A percentile compares a stretch with the other conserved stretches of the same genome.
phyloP scores from a whole-genome alignment of 768 basidiomycete species.

The Suillus paluster region DNA sequence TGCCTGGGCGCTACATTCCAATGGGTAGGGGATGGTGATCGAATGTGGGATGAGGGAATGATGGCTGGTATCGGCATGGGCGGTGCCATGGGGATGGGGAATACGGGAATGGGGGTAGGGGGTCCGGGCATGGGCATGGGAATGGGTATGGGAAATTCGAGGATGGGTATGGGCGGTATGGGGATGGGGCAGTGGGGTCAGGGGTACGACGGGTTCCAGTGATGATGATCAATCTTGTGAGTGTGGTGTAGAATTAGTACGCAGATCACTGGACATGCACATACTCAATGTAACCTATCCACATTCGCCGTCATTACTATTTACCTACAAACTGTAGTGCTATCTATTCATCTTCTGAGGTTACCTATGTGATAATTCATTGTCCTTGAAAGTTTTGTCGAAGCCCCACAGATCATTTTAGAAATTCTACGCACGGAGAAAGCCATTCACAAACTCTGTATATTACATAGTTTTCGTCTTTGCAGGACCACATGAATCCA shows the following conservation, averaged over 20 bases:
- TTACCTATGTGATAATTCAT: too few species aligned
- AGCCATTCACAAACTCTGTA: too few species aligned
- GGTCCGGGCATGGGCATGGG: constrained; percentile 36
- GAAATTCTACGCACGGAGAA: too few species aligned
- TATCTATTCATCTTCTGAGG: not conserved
- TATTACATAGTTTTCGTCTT: too few species aligned
- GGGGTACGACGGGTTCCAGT: constrained; percentile 38
- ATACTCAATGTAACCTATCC: not conserved
- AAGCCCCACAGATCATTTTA: too few species aligned
- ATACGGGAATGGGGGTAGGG: constrained; percentile 18
- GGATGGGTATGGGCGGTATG: constrained; percentile 40
- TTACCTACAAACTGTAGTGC: not conserved
- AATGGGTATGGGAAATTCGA: constrained; percentile 38
- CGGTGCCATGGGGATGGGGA: constrained; percentile 23
- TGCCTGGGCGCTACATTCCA: constrained; percentile 31
- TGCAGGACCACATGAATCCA: too few species aligned
- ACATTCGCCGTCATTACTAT: not conserved
- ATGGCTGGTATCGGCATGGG: constrained; percentile 41
- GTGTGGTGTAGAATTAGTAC: not conserved
- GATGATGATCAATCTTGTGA: constrained; percentile 2
- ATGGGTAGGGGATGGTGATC: constrained; percentile 42
- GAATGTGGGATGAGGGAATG: constrained; percentile 48
- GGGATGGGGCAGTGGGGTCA: constrained; percentile 46
- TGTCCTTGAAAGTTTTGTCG: too few species aligned
- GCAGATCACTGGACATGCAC: not conserved